A percentile compares a stretch with the other conserved stretches of the same genome.
Evolutionary conservation across 2,329 filamentous ascomycete species (phyloP).

Genomic region (Trichoderma atrobrunneum): DNA sequence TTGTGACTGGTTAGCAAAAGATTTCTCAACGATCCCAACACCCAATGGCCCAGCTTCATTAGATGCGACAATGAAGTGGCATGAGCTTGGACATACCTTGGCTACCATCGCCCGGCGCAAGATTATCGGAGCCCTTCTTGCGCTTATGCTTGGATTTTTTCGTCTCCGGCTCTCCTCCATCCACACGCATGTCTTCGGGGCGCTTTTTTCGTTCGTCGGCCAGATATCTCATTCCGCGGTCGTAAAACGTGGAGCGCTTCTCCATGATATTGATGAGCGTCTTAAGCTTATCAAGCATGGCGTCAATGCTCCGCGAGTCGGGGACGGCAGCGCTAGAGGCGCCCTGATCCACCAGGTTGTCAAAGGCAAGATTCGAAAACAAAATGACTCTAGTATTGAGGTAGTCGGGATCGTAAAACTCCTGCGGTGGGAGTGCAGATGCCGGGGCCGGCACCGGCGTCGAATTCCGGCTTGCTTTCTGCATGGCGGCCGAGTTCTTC

Average conservation of each 20-base stretch:
- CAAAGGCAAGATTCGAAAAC: slow-evolving; percentile 60
- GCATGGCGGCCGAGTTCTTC: slow-evolving; percentile 59
- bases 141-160: slow-evolving; percentile 72
- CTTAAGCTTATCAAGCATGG: slow-evolving; percentile 62
- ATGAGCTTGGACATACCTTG: slow-evolving; percentile 29
- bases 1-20: neutral
- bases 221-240: slow-evolving; percentile 70
- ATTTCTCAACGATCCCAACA: neutral
- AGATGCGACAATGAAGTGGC: neutral
- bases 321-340: slow-evolving; percentile 57
- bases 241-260: slow-evolving; percentile 64
- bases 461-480: slow-evolving; percentile 73
- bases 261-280: slow-evolving; percentile 65
- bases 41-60: neutral
- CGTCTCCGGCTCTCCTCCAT: slow-evolving; percentile 46
- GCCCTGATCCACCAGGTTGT: slow-evolving; percentile 66
- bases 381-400: slow-evolving; percentile 61
- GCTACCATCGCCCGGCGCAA: slow-evolving; percentile 49
- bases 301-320: slow-evolving; percentile 61
- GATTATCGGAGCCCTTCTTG: slow-evolving; percentile 66
- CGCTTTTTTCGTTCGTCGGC: slow-evolving; percentile 63
- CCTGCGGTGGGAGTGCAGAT: slow-evolving; percentile 53
- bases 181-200: slow-evolving; percentile 51
- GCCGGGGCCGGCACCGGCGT: slow-evolving; percentile 56
- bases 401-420: slow-evolving; percentile 60